Evolutionary conservation across 2,329 filamentous ascomycete species (phyloP), one percentile per base, ranked within the genome.

Genomic region (Scleromitrula shiraiana): DNA sequence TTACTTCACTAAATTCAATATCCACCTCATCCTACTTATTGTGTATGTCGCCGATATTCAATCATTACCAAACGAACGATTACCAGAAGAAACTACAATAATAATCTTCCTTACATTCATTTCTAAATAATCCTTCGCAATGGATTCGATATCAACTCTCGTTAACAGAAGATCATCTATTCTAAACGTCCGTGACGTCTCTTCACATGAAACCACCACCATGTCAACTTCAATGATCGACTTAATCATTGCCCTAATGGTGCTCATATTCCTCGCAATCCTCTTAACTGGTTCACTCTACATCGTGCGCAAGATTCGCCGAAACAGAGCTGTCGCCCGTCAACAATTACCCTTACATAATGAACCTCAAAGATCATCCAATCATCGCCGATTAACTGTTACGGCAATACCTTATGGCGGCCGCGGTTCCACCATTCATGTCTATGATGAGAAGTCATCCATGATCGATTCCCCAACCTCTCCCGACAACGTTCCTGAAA

Each of bases 401-500:
- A 71, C 68, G 38, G 64, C 74, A 14, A 62, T 67, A 2, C 66
- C 68, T 10, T 67, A 70, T 51, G 63, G 67, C 53, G 63, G 67
- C 54, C 71, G 73, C 61, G 80, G 78, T 64, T 79, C 81, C 47
- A 87, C 87, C 53, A 75, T 93, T 56, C 77, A 88, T 52, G 78
- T 93, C 60, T 85, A 88, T 65, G 80, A 85, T 60, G 83, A 88
- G 66, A 88, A 93, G 68, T 80, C 83, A 64, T 80, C 80, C 56
- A 82, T 94, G 69, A 80, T 91, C 57, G 76, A 82, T 55, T 86
- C 86, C 81, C 54, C 83, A 88, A 14, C 86, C 90, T 19, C 73
- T 38, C 83, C 85, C n/a, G 87, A 80, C 67, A 84, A 85, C 57
- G 77, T 97, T 23, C 93, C 93, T 17, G 87, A 97, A 70, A 98